These are phyloP conservation scores for Aspergillus sparsus DNA, from an alignment of 495 filamentous ascomycete species.

Conservation along the genomic window DNA sequence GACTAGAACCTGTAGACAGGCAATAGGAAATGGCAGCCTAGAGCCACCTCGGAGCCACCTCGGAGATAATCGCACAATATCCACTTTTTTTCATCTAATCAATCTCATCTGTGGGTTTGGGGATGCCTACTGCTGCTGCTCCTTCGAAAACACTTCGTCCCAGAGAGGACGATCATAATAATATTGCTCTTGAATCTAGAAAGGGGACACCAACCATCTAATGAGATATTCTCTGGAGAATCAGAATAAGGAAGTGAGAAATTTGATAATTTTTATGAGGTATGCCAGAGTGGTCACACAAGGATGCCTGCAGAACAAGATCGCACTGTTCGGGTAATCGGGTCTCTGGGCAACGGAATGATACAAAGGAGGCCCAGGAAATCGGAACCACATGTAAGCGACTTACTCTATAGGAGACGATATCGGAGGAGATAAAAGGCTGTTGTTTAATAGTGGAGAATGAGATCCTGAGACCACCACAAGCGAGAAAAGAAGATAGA, in stretches of 20 bases:
- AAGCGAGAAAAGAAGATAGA: constrained; percentile 1
- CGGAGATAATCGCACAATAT: constrained; percentile 28
- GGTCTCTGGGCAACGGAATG: constrained; percentile 8
- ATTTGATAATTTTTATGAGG: not conserved
- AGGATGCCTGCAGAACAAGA: not conserved
- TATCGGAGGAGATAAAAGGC: no score
- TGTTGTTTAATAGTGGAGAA: constrained; percentile 1
- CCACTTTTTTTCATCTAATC: constrained; percentile 33
- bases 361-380: constrained; percentile 7
- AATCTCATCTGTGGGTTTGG: constrained; percentile 19
- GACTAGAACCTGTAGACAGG: not conserved
- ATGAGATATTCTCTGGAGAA: not conserved
- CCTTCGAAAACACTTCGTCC: no score
- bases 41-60: constrained; percentile 23
- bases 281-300: not conserved
- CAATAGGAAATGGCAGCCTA: not conserved
- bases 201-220: no score
- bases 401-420: constrained; percentile 10
- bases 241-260: no score
- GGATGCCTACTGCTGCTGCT: not conserved
- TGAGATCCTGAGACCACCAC: not conserved
- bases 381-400: constrained; percentile 2
- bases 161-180: no score
- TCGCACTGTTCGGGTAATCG: not conserved
- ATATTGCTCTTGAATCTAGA: no score